Evolutionary conservation across 106 monocot species (phyloP), one percentile per base, ranked within the genome.

Genomic region (Gastrodia elata): DNA sequence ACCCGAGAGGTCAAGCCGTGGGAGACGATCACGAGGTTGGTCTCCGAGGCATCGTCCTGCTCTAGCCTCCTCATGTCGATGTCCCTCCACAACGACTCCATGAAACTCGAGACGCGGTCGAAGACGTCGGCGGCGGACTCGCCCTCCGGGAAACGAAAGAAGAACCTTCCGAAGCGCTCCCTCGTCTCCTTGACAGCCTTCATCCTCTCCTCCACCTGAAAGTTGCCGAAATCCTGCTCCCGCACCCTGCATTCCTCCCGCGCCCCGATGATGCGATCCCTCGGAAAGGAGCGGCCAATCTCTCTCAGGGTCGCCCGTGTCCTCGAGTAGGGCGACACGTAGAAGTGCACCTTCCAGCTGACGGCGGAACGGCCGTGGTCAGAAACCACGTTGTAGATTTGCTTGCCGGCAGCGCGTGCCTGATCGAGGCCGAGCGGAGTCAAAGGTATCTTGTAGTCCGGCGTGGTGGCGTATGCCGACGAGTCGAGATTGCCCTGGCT

Each of bases 161-260:
- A 96, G 85, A 96, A 96, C 67, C 94, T 78, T 15, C 94, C 94
- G 48, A 85, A 94, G 20, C 89, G 79, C 65, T 83, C 74, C 65
- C 95, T 72, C 0, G 89, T 86, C 77, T 90, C 82, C 86, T 96
- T 96, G 65, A 96, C 46, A 9, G 42, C 87, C 71, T 65, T 68
- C 95, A 95, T 95, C 82, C 92, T 75, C 70, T 96, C 92, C 80
- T 87, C 87, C 41, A 90, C 92, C 81, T 96, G 95, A 68, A 96
- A 96, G 64, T 96, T 96, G 5, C 95, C 95, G 33, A 96, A 96
- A 42, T 96, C 95, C 86, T 96, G 95, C 83, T 96, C 95, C 33
- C 92, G 41, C 9, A 96, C 34, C 67, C 95, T 81, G 77, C 92
- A 96, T 78, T 96, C 95, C 81, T 96, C 92, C 57, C 95, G 69